Base-by-base conservation (phyloP, 441 rosid genomes). In the Lepidium campestre region DNA sequence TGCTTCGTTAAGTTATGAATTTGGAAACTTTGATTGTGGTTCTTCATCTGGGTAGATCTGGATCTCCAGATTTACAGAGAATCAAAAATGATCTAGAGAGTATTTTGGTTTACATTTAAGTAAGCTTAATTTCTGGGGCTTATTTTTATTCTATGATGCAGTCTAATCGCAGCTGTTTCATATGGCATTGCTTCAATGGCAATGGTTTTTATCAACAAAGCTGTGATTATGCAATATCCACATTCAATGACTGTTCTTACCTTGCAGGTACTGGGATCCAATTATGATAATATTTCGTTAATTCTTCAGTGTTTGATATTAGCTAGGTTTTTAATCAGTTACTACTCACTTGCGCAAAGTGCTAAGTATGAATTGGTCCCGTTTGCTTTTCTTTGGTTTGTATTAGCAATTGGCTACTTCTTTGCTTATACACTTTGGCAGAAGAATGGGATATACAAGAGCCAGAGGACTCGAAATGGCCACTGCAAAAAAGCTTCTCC, bases 161-260 rank as follows among this genome's bases (percentile, higher is more conserved):
- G 97, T 80, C 73, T 93, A 68, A 54, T 77, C 62, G 62, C 96
- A 40, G 97, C 99, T 9, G 60, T 91, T 63, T 87, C 97, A 2
- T 93, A 93, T 86, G 99, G 97, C 57, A 37, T 84, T 77, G 86
- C 93, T 76, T 93, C 97, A 0, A 93, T 93, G 99, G 96, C 96
- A 3, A 93, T 93, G 99, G 99, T 91, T 61, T 93, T 93, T 58
- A 91, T 93, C 81, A 93, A 93, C 48, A 93, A 91, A 77, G 96
- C 96, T 36, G 83, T 91, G 50, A 61, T 93, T 27, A 87, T 93
- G 97, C 91, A 89, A 73, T 93, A 87, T 75, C 70, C 86, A 11
- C 64, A 89, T 55, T 93, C 97, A 0, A 87, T 93, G 99, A 89
- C 96, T 52, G 80, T 93, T 74, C 97, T 93, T 62, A 78, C 90